These are phyloP conservation scores for Bipolaris cookei DNA, from an alignment of 2,329 filamentous ascomycete genomes.

Conservation along the genomic window DNA sequence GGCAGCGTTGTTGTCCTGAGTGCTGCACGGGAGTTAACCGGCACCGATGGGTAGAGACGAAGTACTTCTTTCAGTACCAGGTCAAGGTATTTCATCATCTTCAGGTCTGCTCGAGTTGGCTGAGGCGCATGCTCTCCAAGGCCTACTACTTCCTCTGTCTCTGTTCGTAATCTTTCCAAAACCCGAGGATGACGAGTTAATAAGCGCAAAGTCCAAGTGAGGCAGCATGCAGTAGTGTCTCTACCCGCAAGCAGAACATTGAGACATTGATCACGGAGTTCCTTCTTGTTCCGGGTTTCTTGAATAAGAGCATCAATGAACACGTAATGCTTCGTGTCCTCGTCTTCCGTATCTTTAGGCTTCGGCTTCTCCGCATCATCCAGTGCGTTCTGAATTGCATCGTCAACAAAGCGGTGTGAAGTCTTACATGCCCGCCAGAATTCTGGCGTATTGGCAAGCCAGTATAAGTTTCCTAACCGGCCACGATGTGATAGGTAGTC, in stretches of 20 bases:
- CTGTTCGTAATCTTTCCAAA: conserved; percentile 39
- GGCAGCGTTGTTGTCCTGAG: conserved; percentile 37
- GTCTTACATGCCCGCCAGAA: conserved; percentile 24
- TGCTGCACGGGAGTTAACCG: conserved; percentile 34
- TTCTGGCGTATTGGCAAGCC: conserved; percentile 31
- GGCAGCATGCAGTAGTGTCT: conserved; percentile 83
- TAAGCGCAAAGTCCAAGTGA: conserved; percentile 71
- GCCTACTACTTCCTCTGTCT: conserved; percentile 32
- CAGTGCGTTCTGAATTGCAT: conserved; percentile 34
- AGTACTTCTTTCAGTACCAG: conserved; percentile 44
- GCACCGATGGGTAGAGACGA: conserved; percentile 42
- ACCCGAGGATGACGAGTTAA: conserved; percentile 47
- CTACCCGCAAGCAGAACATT: conserved; percentile 81
- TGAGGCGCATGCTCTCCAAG: conserved; percentile 29
- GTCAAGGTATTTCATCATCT: conserved; percentile 12
- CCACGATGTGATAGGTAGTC: conserved; percentile 14
- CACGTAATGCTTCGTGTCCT: conserved; percentile 61
- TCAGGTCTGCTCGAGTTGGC: conserved; percentile 21
- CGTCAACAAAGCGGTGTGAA: conserved; percentile 15
- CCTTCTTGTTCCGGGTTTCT: conserved; percentile 69
- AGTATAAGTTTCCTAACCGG: conserved; percentile 38
- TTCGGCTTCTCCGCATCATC: conserved; percentile 12
- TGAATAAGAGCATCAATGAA: conserved; percentile 84
- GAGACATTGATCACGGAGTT: conserved; percentile 82
- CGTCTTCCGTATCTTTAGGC: conserved; percentile 21